Percentiles rank a stretch among this genome's conserved stretches.
Evolutionary conservation across 176 grass and related monocot genomes (phyloP).

Genomic region (Saccharum officinarum): DNA sequence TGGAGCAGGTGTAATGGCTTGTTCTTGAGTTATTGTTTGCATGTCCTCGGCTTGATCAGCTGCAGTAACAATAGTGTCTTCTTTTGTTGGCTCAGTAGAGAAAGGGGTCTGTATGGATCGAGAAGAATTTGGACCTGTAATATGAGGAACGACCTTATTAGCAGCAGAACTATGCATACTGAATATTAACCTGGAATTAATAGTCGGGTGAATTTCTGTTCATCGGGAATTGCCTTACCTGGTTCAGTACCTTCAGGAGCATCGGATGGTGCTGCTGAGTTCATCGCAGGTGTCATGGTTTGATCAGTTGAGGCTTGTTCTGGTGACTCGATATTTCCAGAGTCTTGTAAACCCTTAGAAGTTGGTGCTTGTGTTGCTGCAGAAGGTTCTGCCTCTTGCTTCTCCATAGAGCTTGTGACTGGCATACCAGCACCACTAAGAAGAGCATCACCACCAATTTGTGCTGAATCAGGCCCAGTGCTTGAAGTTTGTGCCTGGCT

Average conservation of each 20-base stretch:
- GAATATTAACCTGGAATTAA: not conserved
- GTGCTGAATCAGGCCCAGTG: not conserved
- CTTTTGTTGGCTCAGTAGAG: not conserved
- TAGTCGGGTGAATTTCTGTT: not conserved
- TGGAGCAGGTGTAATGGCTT: not conserved
- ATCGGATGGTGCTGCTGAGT: not conserved
- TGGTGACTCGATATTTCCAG: not conserved
- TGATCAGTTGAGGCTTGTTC: not conserved
- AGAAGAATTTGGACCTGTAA: not conserved
- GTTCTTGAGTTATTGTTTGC: not conserved
- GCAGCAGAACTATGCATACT: not conserved
- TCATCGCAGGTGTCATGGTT: not conserved
- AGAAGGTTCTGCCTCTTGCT: not conserved
- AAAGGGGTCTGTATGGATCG: not conserved
- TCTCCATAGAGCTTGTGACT: not conserved
- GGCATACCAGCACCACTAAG: not conserved
- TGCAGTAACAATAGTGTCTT: not conserved
- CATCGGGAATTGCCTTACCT: not conserved
- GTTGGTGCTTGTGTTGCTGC: not conserved
- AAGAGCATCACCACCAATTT: not conserved
- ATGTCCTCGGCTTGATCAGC: not conserved
- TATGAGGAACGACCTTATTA: not conserved
- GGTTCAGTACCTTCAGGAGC: constrained; percentile 5
- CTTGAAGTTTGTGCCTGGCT: not conserved
- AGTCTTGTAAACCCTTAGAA: not conserved